These are phyloP conservation scores for Wilcoxina mikolae DNA, from an alignment of 495 filamentous ascomycete species.

Conservation along the genomic window DNA sequence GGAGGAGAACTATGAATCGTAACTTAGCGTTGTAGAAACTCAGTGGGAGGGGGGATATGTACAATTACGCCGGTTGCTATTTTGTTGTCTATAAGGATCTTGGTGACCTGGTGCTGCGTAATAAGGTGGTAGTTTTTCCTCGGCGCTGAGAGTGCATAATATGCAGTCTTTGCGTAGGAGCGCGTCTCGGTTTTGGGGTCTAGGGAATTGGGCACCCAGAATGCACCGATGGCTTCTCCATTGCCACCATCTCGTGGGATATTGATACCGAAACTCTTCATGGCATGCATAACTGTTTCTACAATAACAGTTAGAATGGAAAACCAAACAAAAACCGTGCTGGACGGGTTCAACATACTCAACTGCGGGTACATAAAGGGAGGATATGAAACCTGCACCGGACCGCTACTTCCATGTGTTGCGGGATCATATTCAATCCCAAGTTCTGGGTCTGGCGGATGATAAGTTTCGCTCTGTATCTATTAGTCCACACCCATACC, in stretches of 20 bases:
- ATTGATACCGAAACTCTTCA: slow-evolving; percentile 38
- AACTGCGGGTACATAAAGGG: slow-evolving; percentile 8
- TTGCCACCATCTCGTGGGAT: slow-evolving; percentile 34
- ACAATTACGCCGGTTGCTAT: neutral
- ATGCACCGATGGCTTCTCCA: slow-evolving; percentile 2
- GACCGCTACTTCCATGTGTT: neutral
- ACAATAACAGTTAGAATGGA: slow-evolving; percentile 9
- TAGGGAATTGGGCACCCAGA: slow-evolving; percentile 1
- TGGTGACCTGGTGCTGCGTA: slow-evolving; percentile 21
- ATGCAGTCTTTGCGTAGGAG: slow-evolving; percentile 10
- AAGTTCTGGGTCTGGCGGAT: slow-evolving; percentile 19
- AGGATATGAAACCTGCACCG: neutral
- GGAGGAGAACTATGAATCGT: neutral
- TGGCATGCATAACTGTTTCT: slow-evolving; percentile 29
- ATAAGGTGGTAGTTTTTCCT: slow-evolving; percentile 29
- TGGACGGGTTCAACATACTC: slow-evolving; percentile 16
- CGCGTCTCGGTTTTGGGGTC: neutral
- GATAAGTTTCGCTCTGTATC: slow-evolving; percentile 29
- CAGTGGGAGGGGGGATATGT: slow-evolving; percentile 9
- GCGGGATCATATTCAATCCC: neutral
- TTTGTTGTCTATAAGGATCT: slow-evolving; percentile 14
- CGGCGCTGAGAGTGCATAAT: slow-evolving; percentile 18
- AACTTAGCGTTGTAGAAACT: neutral
- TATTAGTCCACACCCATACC: neutral
- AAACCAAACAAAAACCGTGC: slow-evolving; percentile 10